Percentiles rank a stretch among this genome's conserved stretches.
Evolutionary conservation across 2,329 filamentous ascomycete genomes (phyloP).

Genomic region (Paecilomyces niveus): DNA sequence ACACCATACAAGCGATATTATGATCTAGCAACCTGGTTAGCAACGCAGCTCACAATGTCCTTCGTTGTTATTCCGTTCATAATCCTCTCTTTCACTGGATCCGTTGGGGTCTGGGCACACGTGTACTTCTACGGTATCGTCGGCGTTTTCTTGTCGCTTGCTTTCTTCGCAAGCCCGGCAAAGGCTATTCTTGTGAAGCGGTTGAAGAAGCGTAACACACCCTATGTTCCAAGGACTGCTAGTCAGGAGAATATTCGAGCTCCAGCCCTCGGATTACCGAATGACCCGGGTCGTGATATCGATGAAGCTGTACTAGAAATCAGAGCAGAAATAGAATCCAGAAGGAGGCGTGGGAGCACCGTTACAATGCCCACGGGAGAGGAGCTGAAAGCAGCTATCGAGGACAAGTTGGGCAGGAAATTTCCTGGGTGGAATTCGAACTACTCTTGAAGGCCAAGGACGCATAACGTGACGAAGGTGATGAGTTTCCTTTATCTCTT

Average conservation of each 20-base stretch:
- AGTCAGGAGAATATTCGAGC: constrained; percentile 56
- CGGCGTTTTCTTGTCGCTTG: constrained; percentile 57
- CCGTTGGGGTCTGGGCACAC: constrained; percentile 68
- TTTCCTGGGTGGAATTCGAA: not conserved
- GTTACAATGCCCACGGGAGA: constrained; percentile 39
- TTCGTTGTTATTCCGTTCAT: constrained; percentile 83
- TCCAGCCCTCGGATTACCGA: constrained; percentile 69
- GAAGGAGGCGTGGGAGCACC: constrained; percentile 41
- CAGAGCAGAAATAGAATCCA: constrained; percentile 61
- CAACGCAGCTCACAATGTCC: constrained; percentile 74
- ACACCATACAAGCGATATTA: constrained; percentile 75
- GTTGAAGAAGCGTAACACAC: constrained; percentile 51
- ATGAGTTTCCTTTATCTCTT: not conserved
- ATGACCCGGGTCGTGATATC: constrained; percentile 67
- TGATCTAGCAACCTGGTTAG: constrained; percentile 66
- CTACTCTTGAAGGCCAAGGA: constrained; percentile 12
- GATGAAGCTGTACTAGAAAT: constrained; percentile 73
- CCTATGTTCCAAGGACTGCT: constrained; percentile 35
- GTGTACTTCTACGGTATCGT: constrained; percentile 84
- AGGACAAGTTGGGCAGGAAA: constrained; percentile 44
- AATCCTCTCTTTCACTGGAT: constrained; percentile 64
- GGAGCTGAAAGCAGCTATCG: constrained; percentile 48
- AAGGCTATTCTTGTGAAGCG: constrained; percentile 54
- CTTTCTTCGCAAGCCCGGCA: constrained; percentile 72
- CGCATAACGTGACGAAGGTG: not conserved